A percentile compares a stretch with the other conserved stretches of the same genome.
phyloP scores from a whole-genome alignment of 345 rosid genomes.

The Schrenkiella parvula region DNA sequence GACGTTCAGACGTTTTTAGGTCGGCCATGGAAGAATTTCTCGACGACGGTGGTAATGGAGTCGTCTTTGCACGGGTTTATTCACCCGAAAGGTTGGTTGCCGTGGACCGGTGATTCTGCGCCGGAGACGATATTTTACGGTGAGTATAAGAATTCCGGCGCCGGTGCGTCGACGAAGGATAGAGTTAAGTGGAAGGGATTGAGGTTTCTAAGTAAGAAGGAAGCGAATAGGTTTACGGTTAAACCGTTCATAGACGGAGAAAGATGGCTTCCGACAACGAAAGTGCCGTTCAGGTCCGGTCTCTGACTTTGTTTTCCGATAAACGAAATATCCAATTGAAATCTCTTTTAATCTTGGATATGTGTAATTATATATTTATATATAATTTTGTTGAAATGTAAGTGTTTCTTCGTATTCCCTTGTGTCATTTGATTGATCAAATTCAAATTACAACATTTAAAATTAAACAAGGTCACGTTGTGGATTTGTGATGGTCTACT shows the following conservation, averaged over 20 bases:
- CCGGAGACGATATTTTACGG: constrained; percentile 64
- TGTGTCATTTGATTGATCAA: constrained; percentile 1
- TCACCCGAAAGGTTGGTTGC: constrained; percentile 59
- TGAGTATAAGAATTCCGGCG: constrained; percentile 53
- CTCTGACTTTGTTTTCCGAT: constrained; percentile 28
- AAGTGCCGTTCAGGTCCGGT: constrained; percentile 40
- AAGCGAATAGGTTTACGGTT: constrained; percentile 50
- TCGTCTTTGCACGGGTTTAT: constrained; percentile 48
- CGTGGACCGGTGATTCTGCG: constrained; percentile 63
- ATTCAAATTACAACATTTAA: not conserved
- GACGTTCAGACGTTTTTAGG: constrained; percentile 51
- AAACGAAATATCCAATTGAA: not conserved
- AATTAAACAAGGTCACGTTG: not conserved
- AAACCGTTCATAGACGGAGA: constrained; percentile 48
- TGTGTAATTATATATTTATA: not conserved
- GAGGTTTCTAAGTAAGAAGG: constrained; percentile 35
- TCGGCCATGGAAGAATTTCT: constrained; percentile 71
- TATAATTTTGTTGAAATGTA: not conserved
- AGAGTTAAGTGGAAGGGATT: constrained; percentile 76
- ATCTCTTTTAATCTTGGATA: not conserved
- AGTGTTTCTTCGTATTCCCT: not conserved
- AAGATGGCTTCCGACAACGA: constrained; percentile 47
- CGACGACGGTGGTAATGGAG: constrained; percentile 51
- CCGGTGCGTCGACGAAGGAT: constrained; percentile 47
- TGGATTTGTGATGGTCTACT: not conserved